Conservation (phyloP, 306 rosid species). For the Inga leiocalycina region DNA sequence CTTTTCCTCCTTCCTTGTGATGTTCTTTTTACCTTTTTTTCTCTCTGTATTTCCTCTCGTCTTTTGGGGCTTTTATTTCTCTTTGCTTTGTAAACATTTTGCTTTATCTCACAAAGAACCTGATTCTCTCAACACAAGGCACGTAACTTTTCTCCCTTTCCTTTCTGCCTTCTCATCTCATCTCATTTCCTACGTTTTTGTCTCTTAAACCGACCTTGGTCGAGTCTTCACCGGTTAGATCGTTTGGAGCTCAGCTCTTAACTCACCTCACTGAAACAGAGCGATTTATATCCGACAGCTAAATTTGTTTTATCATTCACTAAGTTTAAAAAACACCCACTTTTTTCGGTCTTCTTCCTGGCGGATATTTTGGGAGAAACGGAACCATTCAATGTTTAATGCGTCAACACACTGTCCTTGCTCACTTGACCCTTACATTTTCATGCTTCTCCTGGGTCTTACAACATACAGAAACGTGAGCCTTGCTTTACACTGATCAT, state of each 20-base stretch:
- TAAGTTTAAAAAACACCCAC: conserved; percentile 12
- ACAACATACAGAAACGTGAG: not conserved
- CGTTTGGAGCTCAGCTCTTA: conserved; percentile 1
- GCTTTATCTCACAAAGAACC: conserved; percentile 55
- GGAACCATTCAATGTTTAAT: not conserved
- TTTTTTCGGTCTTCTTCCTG: conserved; percentile 41
- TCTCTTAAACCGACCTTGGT: not conserved
- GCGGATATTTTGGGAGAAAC: conserved; percentile 42
- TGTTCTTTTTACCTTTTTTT: not conserved
- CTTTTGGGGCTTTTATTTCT: not conserved
- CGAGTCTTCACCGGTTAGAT: not conserved
- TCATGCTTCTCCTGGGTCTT: conserved; percentile 13
- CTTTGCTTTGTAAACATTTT: not conserved
- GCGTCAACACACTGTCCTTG: not conserved
- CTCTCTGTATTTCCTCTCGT: not conserved
- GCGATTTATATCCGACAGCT: conserved; percentile 32
- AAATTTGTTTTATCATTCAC: conserved; percentile 19
- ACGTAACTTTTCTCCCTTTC: conserved; percentile 15
- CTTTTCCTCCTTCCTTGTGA: conserved; percentile 21
- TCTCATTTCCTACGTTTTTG: conserved; percentile 29
- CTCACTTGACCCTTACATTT: conserved; percentile 1
- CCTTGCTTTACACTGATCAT: not conserved
- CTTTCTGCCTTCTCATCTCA: not conserved
- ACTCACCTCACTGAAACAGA: conserved; percentile 1
- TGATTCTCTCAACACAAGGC: conserved; percentile 57